Evolutionary conservation across 2,329 filamentous ascomycete species (phyloP).

Genomic region (Claviceps purpurea): DNA sequence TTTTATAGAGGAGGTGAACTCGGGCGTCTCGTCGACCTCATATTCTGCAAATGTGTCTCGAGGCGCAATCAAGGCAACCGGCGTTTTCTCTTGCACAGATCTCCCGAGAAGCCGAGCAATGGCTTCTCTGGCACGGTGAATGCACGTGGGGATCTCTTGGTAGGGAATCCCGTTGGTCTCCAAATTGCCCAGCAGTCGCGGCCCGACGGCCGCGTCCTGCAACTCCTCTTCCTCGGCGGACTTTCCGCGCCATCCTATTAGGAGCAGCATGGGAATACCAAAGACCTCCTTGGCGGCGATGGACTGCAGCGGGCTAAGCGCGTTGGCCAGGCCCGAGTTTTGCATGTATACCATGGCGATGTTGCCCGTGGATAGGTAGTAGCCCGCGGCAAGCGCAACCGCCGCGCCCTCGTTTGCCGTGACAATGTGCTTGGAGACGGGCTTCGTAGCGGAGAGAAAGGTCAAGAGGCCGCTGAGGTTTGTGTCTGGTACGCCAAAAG

Average conservation of each 20-base stretch:
- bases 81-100: background rate
- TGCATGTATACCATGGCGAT: slow-evolving; percentile 3
- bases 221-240: background rate
- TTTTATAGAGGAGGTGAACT: background rate
- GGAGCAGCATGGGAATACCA: slow-evolving; percentile 3
- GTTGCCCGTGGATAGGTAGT: slow-evolving; percentile 1
- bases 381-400: slow-evolving; percentile 1
- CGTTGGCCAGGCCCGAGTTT: slow-evolving; percentile 2
- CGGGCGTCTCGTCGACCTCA: background rate
- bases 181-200: slow-evolving; percentile 2
- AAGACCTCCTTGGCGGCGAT: slow-evolving; percentile 4
- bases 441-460: background rate
- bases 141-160: slow-evolving; percentile 1
- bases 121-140: background rate
- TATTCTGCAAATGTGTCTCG: background rate
- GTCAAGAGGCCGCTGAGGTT: slow-evolving; percentile 1
- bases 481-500: slow-evolving; percentile 4
- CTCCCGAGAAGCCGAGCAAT: background rate
- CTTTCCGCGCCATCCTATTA: slow-evolving; percentile 4
- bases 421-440: background rate
- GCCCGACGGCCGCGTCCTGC: slow-evolving; percentile 3
- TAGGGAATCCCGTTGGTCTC: slow-evolving; percentile 1
- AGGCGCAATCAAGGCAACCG: slow-evolving; percentile 1
- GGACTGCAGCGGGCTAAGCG: slow-evolving; percentile 1
- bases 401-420: slow-evolving; percentile 4